Conservation (phyloP, 2,329 filamentous ascomycete genomes). For the Annulohypoxylon truncatum region DNA sequence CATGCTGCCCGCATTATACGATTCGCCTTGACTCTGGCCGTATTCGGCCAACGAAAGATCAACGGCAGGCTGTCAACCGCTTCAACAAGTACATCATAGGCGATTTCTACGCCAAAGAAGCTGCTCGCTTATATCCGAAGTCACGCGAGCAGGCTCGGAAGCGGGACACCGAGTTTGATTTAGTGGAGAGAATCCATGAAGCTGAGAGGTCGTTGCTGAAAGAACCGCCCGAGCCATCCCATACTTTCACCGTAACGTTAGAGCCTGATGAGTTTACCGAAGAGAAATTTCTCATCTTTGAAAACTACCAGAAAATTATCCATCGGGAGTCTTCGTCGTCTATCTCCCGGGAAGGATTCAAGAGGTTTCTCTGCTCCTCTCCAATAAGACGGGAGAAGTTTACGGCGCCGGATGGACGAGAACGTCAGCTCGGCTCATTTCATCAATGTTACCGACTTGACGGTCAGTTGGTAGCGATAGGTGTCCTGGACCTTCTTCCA, state of each 20-base stretch:
- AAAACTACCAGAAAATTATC: constrained; percentile 79
- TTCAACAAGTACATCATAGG: constrained; percentile 80
- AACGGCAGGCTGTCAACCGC: constrained; percentile 79
- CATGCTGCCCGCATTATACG: constrained; percentile 94
- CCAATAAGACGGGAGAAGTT: constrained; percentile 65
- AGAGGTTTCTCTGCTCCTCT: constrained; percentile 78
- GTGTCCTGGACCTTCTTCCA: constrained; percentile 81
- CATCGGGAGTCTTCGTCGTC: constrained; percentile 73
- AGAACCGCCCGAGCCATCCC: constrained; percentile 71
- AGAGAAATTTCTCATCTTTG: constrained; percentile 79
- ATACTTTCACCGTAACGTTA: constrained; percentile 75
- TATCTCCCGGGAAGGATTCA: constrained; percentile 72
- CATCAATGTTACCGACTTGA: constrained; percentile 87
- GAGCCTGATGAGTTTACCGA: constrained; percentile 77
- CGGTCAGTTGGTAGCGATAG: constrained; percentile 78
- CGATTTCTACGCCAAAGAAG: constrained; percentile 72
- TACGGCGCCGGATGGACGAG: constrained; percentile 60
- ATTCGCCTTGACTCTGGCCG: constrained; percentile 75
- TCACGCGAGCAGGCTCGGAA: constrained; percentile 73
- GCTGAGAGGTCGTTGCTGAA: constrained; percentile 68
- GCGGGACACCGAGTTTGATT: constrained; percentile 74
- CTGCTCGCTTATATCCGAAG: constrained; percentile 72
- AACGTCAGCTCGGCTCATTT: constrained; percentile 74
- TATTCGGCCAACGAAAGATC: constrained; percentile 76
- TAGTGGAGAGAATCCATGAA: constrained; percentile 76